These are phyloP conservation scores for Diaporthe citriasiana DNA, from an alignment of 2,329 filamentous ascomycete species.

Conservation along the genomic window DNA sequence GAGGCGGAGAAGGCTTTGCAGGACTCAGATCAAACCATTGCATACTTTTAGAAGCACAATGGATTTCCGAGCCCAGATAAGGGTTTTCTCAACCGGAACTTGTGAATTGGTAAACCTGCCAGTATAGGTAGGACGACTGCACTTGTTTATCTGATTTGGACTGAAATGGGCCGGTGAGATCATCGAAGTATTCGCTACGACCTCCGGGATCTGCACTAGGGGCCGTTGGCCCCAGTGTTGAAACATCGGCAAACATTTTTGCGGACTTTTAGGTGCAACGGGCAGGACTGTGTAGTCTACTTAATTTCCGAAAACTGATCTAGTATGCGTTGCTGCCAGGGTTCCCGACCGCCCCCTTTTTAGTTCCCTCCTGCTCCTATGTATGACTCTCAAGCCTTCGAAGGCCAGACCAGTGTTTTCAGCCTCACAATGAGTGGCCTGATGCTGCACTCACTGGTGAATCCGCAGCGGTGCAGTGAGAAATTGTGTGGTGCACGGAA, in stretches of 20 bases:
- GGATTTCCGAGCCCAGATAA: not conserved
- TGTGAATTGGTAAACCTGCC: not conserved
- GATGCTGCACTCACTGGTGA: not conserved
- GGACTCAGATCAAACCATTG: not conserved
- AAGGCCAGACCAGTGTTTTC: not conserved
- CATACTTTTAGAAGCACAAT: not conserved
- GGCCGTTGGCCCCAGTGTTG: not conserved
- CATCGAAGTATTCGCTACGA: not conserved
- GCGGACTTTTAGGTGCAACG: constrained; percentile 2
- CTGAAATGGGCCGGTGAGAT: not conserved
- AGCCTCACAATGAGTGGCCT: not conserved
- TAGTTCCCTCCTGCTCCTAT: not conserved
- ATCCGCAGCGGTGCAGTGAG: not conserved
- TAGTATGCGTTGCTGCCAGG: not conserved
- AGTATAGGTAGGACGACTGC: not conserved
- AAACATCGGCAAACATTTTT: constrained; percentile 12
- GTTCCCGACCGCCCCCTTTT: not conserved
- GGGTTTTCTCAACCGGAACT: not conserved
- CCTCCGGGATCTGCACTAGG: no score
- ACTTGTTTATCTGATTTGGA: not conserved
- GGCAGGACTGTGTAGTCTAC: no score
- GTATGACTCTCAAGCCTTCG: not conserved
- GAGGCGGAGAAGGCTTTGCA: constrained; percentile 3
- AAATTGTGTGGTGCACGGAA: not conserved
- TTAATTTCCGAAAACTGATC: not conserved